Percentiles rank a stretch among this genome's conserved stretches.
Conservation (phyloP, 495 filamentous ascomycete species). For the Neurospora cerealis region DNA sequence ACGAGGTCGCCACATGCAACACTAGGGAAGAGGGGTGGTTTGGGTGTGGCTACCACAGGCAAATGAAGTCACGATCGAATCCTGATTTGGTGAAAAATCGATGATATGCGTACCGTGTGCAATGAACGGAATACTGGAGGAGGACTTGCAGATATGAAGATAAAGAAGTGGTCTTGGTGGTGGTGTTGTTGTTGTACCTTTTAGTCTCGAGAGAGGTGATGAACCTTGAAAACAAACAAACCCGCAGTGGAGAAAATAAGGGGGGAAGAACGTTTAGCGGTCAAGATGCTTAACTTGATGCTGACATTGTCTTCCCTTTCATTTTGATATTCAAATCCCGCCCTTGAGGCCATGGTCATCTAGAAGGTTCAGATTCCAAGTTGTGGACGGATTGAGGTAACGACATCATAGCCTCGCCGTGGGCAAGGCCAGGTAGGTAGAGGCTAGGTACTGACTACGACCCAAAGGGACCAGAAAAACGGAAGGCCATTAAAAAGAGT, state of each 20-base stretch:
- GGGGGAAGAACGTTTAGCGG: background rate
- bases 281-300: background rate
- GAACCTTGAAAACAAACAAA: background rate
- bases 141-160: background rate
- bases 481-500: background rate
- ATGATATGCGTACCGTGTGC: background rate
- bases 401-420: background rate
- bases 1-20: background rate
- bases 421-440: background rate
- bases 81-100: background rate
- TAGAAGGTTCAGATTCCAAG: background rate
- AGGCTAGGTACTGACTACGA: background rate
- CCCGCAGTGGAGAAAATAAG: background rate
- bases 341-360: background rate
- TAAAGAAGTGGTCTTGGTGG: background rate
- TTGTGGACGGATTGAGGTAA: background rate
- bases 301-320: background rate
- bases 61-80: background rate
- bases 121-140: background rate
- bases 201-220: background rate
- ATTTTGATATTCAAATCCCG: background rate
- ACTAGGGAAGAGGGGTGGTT: background rate
- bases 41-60: background rate
- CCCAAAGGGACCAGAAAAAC: background rate
- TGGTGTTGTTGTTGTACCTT: background rate